phyloP scores from a whole-genome alignment of 495 filamentous ascomycete species.

The Penicillium cinerascens region DNA sequence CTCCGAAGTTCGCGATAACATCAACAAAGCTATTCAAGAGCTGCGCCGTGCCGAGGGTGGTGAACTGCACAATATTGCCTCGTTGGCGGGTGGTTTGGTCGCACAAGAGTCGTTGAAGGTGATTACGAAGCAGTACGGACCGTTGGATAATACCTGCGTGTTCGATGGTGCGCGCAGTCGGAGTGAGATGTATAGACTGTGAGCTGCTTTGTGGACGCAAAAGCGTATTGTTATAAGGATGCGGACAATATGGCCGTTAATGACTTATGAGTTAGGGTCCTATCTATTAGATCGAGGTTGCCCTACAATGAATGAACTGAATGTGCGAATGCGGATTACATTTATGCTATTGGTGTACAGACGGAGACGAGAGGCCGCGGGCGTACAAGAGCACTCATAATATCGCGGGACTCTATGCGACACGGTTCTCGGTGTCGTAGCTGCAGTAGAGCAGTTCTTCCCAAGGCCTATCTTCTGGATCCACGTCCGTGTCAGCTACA shows the following conservation, averaged over 20 bases:
- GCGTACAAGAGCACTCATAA: no score
- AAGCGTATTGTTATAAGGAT: neutral
- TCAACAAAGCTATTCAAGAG: conserved; percentile 57
- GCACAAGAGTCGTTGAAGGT: conserved; percentile 97
- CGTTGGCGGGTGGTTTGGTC: conserved; percentile 84
- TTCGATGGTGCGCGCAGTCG: conserved; percentile 87
- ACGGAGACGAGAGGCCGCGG: no score
- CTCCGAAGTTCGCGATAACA: conserved; percentile 33
- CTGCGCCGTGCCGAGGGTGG: conserved; percentile 73
- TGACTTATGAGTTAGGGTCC: neutral
- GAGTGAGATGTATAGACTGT: conserved; percentile 58
- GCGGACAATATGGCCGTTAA: neutral
- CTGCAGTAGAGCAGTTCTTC: neutral
- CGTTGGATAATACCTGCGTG: conserved; percentile 87
- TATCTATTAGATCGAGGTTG: neutral
- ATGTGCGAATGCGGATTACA: neutral
- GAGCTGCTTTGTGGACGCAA: conserved; percentile 3
- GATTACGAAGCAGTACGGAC: conserved; percentile 93
- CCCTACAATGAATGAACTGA: neutral
- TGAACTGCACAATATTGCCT: conserved; percentile 93
- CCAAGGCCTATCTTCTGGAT: neutral
- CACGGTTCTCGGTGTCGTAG: neutral
- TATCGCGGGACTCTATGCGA: neutral
- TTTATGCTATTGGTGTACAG: no score
- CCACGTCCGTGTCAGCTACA: neutral